phyloP scores from a whole-genome alignment of 306 rosid species.

The Prunus kanzakura region DNA sequence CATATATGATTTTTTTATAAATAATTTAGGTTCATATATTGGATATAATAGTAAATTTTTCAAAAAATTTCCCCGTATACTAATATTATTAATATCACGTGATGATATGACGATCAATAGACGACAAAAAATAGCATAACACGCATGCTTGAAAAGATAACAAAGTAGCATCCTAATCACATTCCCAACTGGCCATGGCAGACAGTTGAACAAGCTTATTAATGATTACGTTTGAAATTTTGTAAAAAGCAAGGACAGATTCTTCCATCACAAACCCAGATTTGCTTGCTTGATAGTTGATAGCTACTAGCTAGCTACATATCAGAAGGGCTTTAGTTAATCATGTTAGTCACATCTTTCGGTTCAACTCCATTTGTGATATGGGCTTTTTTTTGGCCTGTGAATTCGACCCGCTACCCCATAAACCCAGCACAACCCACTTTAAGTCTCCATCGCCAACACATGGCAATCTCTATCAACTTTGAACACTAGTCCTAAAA shows the following conservation, averaged over 20 bases:
- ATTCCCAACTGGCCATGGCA: conserved; percentile 5
- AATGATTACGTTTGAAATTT: neutral
- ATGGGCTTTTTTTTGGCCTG: neutral
- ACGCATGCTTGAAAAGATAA: conserved; percentile 11
- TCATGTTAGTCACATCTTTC: neutral
- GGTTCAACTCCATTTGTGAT: neutral
- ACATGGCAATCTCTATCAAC: neutral
- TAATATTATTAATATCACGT: too few species aligned
- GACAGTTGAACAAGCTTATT: neutral
- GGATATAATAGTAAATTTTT: too few species aligned
- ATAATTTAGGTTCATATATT: too few species aligned
- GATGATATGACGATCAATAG: too few species aligned
- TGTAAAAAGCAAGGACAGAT: neutral
- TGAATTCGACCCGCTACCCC: neutral
- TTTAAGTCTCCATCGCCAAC: neutral
- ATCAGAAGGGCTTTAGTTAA: neutral
- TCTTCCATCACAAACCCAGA: neutral
- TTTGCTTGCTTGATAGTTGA: neutral
- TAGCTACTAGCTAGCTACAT: too few species aligned
- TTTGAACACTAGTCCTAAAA: neutral
- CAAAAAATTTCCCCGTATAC: too few species aligned
- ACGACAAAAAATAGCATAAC: neutral
- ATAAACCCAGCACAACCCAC: neutral
- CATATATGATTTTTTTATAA: too few species aligned
- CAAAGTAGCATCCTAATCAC: conserved; percentile 27